Conservation (phyloP, 345 rosid genomes). For the Acer yangbiense region DNA sequence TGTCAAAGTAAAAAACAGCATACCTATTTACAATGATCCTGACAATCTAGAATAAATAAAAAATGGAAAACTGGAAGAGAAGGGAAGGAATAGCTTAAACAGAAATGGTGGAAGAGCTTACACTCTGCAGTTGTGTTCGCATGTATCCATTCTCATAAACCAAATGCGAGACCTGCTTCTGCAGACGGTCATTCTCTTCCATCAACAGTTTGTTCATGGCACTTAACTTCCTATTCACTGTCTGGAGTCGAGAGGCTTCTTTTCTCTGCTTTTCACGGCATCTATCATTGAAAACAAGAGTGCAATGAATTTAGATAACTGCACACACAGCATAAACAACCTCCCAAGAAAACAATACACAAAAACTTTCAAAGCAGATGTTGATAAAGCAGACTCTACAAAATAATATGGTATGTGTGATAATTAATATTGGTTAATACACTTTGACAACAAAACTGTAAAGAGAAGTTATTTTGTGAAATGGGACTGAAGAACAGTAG, state of each 20-base stretch:
- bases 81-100: background rate
- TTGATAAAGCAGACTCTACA: background rate
- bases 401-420: background rate
- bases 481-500: too few relatives aligned
- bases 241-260: constrained; percentile 89
- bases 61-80: background rate
- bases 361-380: background rate
- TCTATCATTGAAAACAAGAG: constrained; percentile 29
- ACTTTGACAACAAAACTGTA: too few relatives aligned
- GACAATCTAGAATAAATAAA: background rate
- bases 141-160: constrained; percentile 92
- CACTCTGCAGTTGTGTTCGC: constrained; percentile 74
- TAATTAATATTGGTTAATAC: background rate
- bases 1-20: background rate
- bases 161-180: constrained; percentile 96
- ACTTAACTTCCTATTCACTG: constrained; percentile 82
- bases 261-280: constrained; percentile 98
- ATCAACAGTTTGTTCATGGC: constrained; percentile 96
- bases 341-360: background rate
- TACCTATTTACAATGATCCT: background rate
- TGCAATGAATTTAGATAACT: background rate
- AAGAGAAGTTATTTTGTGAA: too few relatives aligned
- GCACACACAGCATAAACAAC: background rate
- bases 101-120: constrained; percentile 26
- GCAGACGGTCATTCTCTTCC: constrained; percentile 98